Evolutionary conservation across 2,329 filamentous ascomycete species (phyloP), one percentile per base, ranked within the genome.

Genomic region (Bertia moriformis): DNA sequence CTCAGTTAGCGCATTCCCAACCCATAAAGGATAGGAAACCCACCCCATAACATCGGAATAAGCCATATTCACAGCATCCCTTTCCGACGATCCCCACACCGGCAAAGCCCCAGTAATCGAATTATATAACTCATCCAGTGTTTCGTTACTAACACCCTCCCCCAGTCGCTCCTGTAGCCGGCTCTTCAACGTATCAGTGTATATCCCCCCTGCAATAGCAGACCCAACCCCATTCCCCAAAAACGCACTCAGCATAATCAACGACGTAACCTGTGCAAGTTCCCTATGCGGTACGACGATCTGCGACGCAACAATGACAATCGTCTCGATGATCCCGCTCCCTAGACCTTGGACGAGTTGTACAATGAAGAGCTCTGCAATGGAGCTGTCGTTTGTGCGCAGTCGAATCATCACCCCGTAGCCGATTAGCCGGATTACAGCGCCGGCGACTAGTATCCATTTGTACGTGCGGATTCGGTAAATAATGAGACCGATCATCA

Each of bases 361-460:
- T 1, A 67, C 61, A 18, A 62, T 44, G 44, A 67, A 65, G 1
- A 69, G 53, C 48, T 70, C 66, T 4, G 54, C 61, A 0, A 52
- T 44, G 3, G 59, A 59, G 47, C 63, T 67, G 27, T 55, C 45
- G 57, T 39, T 61, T 51, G 36, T 63, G 3, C 65, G 59, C 5
- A 69, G 56, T 2, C 66, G 57, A 19, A 69, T 54, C 66, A 70
- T 70, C 19, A 67, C 46, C 3, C 63, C 65, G 42, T 69, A 69
- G 4, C 67, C 66, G 20, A 69, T 45, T 7, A 66, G 46, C 10
- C 65, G 61, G 20, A 70, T 45, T 2, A 54, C 40, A 1, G 57
- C 53, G 3, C 61, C 65, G 3, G 50, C 43, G 17, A 69, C 49
- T 12, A 57, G 49, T 2, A 69, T 50, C 58, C 60, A 65, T 43